Base-by-base conservation (phyloP, 768 basidiomycete genomes). In the Termitomyces sp. region DNA sequence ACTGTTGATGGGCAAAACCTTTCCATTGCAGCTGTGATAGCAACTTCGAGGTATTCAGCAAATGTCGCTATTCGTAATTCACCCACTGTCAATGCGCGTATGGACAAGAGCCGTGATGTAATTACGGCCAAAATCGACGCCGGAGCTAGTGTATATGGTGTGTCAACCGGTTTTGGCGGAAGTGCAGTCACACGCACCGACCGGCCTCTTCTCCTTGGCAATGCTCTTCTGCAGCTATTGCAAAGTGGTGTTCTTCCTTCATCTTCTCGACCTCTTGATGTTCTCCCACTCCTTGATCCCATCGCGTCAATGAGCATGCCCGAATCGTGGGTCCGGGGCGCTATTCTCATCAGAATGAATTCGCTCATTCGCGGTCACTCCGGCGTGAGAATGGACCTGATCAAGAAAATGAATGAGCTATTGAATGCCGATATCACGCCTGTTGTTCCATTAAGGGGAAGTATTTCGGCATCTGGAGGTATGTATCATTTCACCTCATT, bases 281-380 rank as follows among this genome's bases (percentile, higher is more conserved):
- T 73, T 11, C 75, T 91, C 0, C 89, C 90, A 9, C 82, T 92
- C 43, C 77, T 78, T 5, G 88, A 91, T 63, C 88, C 87, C 1
- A 67, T 86, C 12, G 70, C 78, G 11, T 80, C 83, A 11, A 79
- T 80, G 30, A 83, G 79, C 56, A 93, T 94, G 89, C 91, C 92
- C 3, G 85, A 89, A 56, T 74, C 88, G 2, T 93, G 93, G 88
- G 90, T 93, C 32, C 85, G 92, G 51, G 92, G 87, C 11, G 90
- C 92, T 1, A 91, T 94, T 63, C 71, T 92, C 11, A 78, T 95
- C 62, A 88, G 92, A 60, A 87, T 90, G 78, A 95, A 94, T 70
- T 92, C 90, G 4, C 81, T 95, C 42, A 84, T 92, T 52, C 85
- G 92, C 6, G 92, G 91, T 0, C 93, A 94, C 70, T 92, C 90